Evolutionary conservation across 2,329 filamentous ascomycete species (phyloP), one percentile per base, ranked within the genome.

Genomic region (Epichloe gansuensis): DNA sequence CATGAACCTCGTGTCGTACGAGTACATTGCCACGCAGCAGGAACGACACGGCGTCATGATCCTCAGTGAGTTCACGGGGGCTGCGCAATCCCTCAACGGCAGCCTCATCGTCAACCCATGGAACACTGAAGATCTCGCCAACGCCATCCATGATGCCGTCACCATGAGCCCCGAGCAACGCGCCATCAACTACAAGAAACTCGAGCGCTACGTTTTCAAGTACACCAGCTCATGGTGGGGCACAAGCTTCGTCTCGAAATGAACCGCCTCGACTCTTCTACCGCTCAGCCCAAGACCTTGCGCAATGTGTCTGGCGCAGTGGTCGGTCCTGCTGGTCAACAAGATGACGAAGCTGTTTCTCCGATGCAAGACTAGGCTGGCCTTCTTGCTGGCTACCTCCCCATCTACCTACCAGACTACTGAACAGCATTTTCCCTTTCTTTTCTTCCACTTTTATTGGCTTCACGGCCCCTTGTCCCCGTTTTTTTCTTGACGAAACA

Each of bases 161-260:
- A 95, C 91, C 52, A 96, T 97, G 89, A 85, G 85, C 51, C 82
- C 90, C 17, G 91, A 95, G 69, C 86, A 93, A 71, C 83, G 90
- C 51, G 82, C 85, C 55, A 75, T 84, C 53, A 96, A 96, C 70
- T 96, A 88, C 72, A 82, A 85, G 65, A 96, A 96, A 69, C 76
- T 98, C 54, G 87, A 93, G 65, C 88, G 88, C 70, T 97, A 97
- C 65, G 89, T 97, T 55, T 91, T 91, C 71, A 96, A 95, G 73
- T 97, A 96, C 72, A 98, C 93, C 1, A 94, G 88, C 67, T 87
- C 91, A 9, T 96, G 93, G 85, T 97, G 91, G 91, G 91, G 91
- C 28, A 82, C 91, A 67, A 91, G 86, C 59, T 97, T 97, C 65
- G 90, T 96, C 49, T 80, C 81, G 12, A 96, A 69, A 77, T 97